These are phyloP conservation scores for Conringia planisiliqua DNA, from an alignment of 345 rosid genomes.

Conservation along the genomic window DNA sequence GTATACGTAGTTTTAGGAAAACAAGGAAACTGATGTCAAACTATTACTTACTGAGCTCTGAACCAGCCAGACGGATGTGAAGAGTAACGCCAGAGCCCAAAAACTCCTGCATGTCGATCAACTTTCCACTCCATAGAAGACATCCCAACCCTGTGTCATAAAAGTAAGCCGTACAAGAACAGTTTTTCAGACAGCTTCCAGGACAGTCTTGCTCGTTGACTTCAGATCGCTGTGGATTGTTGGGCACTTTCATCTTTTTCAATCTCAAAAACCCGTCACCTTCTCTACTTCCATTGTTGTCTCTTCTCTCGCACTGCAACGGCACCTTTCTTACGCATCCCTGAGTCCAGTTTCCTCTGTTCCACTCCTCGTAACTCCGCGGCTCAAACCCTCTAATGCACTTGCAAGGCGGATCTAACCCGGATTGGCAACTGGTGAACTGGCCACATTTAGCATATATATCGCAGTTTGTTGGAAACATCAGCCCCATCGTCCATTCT, in stretches of 20 bases:
- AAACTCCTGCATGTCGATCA: constrained; percentile 38
- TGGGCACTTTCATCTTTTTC: constrained; percentile 40
- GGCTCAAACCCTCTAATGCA: constrained; percentile 57
- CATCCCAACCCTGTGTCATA: constrained; percentile 38
- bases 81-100: constrained; percentile 28
- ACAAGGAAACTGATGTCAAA: background rate
- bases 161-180: constrained; percentile 49
- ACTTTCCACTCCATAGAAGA: constrained; percentile 41
- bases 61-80: constrained; percentile 33
- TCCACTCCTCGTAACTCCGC: constrained; percentile 35
- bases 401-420: constrained; percentile 38
- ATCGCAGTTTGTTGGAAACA: constrained; percentile 28
- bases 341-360: constrained; percentile 38
- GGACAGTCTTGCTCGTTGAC: constrained; percentile 31
- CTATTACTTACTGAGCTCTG: constrained; percentile 38
- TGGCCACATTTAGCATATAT: constrained; percentile 46
- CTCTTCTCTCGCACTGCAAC: constrained; percentile 31
- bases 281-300: constrained; percentile 19
- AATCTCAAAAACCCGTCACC: constrained; percentile 43
- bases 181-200: constrained; percentile 40
- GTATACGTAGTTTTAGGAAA: background rate
- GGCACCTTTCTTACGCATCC: constrained; percentile 43
- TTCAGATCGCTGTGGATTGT: constrained; percentile 29
- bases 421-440: constrained; percentile 41
- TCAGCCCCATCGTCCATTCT: constrained; percentile 2